These are phyloP conservation scores for Epichloe uncinata DNA, from an alignment of 2,329 filamentous ascomycete genomes.

Conservation along the genomic window DNA sequence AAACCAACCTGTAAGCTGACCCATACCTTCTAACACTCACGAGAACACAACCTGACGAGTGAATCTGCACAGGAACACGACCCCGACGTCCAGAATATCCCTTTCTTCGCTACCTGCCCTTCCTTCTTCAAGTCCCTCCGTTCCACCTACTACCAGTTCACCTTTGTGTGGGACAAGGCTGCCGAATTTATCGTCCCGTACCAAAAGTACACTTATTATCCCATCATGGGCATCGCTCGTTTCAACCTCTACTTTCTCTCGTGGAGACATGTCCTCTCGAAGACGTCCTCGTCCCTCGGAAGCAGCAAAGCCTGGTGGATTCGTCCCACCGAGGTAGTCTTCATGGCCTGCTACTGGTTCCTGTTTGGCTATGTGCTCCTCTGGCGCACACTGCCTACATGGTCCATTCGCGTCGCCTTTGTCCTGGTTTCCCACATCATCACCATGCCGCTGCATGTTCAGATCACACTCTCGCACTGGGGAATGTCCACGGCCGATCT, in stretches of 20 bases:
- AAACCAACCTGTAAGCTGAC: constrained; percentile 36
- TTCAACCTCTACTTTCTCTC: constrained; percentile 61
- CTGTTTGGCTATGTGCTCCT: constrained; percentile 55
- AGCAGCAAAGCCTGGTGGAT: constrained; percentile 50
- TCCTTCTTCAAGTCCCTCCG: constrained; percentile 50
- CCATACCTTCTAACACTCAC: too few relatives aligned
- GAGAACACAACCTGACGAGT: constrained; percentile 1
- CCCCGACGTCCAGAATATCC: constrained; percentile 52
- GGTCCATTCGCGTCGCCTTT: constrained; percentile 43
- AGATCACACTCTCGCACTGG: constrained; percentile 61
- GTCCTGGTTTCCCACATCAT: constrained; percentile 51
- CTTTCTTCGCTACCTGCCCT: constrained; percentile 54
- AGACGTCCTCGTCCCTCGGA: constrained; percentile 41
- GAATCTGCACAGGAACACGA: constrained; percentile 32
- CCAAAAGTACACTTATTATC: constrained; percentile 57
- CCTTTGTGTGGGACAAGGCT: constrained; percentile 48
- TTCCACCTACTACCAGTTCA: constrained; percentile 53
- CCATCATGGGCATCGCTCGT: constrained; percentile 51
- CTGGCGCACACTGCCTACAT: constrained; percentile 45
- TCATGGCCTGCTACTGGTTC: constrained; percentile 53
- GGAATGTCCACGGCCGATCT: constrained; percentile 56
- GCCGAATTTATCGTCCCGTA: constrained; percentile 46
- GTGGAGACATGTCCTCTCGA: constrained; percentile 49
- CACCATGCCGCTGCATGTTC: constrained; percentile 56
- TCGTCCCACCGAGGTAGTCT: constrained; percentile 49